Percentiles rank a stretch among this genome's conserved stretches.
These are phyloP conservation scores for Chenopodium suecicum DNA, from an alignment of 148 eudicot species.

Conservation along the genomic window DNA sequence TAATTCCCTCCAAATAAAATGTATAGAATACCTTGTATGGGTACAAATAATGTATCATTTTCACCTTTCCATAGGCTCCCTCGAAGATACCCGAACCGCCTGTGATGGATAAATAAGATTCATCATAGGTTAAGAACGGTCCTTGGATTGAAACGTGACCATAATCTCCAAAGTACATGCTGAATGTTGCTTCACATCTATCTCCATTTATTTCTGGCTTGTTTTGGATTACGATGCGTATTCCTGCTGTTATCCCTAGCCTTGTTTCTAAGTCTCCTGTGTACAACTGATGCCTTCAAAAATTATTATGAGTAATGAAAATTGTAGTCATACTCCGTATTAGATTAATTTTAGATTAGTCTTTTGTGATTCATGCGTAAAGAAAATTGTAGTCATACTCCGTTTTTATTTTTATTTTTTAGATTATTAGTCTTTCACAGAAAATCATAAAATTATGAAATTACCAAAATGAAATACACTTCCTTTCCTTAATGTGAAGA, in stretches of 20 bases:
- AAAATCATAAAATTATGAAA: neutral
- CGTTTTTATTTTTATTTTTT: too few relatives aligned
- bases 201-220: slow-evolving; percentile 55
- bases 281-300: slow-evolving; percentile 31
- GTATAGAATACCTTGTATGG: slow-evolving; percentile 84
- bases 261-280: slow-evolving; percentile 61
- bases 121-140: slow-evolving; percentile 58
- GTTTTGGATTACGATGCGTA: slow-evolving; percentile 44
- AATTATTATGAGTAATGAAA: too few relatives aligned
- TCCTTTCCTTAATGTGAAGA: too few relatives aligned
- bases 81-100: slow-evolving; percentile 81
- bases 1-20: slow-evolving; percentile 66
- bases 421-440: too few relatives aligned
- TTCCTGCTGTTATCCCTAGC: slow-evolving; percentile 72
- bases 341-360: too few relatives aligned
- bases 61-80: slow-evolving; percentile 73
- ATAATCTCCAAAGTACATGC: slow-evolving; percentile 69
- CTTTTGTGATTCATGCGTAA: too few relatives aligned
- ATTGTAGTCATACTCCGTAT: too few relatives aligned
- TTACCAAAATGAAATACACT: too few relatives aligned
- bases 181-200: slow-evolving; percentile 62
- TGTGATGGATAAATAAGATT: slow-evolving; percentile 61
- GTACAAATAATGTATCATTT: slow-evolving; percentile 61
- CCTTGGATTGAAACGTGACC: slow-evolving; percentile 64
- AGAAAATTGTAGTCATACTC: too few relatives aligned